Conservation (phyloP, 108 stramenopile genomes). For the Discostella pseudostelligera region DNA sequence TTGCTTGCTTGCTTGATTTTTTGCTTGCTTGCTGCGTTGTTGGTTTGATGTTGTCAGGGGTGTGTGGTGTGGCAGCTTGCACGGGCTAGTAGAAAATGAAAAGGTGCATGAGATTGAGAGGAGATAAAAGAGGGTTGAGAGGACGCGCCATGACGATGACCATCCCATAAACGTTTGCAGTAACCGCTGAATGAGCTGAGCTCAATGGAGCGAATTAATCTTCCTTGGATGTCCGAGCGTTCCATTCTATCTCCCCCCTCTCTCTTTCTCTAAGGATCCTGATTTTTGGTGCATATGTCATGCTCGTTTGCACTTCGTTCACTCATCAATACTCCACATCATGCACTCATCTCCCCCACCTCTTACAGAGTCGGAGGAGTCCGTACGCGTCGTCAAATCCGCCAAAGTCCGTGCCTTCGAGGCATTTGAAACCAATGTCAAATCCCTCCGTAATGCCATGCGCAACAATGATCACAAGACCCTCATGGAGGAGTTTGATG, state of each 20-base stretch:
- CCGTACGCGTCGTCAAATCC: conserved; percentile 94
- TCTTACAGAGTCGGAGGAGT: conserved; percentile 74
- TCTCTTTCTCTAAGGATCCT: not conserved
- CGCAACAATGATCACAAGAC: conserved; percentile 69
- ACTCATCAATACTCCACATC: not conserved
- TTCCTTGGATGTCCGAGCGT: conserved; percentile 49
- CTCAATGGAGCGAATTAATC: conserved; percentile 26
- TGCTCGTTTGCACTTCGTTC: too few species aligned
- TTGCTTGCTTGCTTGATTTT: too few species aligned
- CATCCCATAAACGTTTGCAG: conserved; percentile 53
- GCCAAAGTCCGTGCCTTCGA: conserved; percentile 91
- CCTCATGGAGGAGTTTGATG: conserved; percentile 85
- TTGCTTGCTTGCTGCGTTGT: too few species aligned
- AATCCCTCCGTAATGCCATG: conserved; percentile 81
- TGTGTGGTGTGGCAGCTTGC: too few species aligned
- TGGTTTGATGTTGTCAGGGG: too few species aligned
- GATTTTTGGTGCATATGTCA: not conserved
- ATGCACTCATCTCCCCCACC: conserved; percentile 1
- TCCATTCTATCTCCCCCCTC: conserved; percentile 13
- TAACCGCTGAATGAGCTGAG: conserved; percentile 45
- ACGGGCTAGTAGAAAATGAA: too few species aligned
- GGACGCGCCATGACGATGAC: conserved; percentile 38
- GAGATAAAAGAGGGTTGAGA: too few species aligned
- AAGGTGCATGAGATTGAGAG: too few species aligned
- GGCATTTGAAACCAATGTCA: conserved; percentile 72